Evolutionary conservation across 768 basidiomycete species (phyloP).

Genomic region (Amylocystis lapponica): DNA sequence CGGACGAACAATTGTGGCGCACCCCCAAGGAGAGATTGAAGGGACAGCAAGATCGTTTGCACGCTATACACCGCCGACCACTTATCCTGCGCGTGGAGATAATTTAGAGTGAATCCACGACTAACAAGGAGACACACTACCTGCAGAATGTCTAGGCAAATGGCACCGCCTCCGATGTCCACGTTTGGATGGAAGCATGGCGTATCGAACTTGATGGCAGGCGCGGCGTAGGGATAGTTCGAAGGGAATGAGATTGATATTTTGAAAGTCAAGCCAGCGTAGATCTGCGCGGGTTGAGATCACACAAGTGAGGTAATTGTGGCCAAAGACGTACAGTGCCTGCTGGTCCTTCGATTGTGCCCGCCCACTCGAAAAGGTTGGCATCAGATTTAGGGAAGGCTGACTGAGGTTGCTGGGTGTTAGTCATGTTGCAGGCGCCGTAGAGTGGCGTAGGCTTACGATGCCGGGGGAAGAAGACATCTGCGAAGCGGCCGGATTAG

Average conservation of each 20-base stretch:
- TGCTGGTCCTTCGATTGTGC: slow-evolving; percentile 77
- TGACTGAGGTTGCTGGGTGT: slow-evolving; percentile 42
- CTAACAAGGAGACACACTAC: slow-evolving; percentile 29
- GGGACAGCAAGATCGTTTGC: slow-evolving; percentile 80
- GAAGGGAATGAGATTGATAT: slow-evolving; percentile 81
- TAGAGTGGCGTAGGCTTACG: slow-evolving; percentile 38
- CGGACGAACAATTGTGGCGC: slow-evolving; percentile 15
- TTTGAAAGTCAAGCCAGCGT: slow-evolving; percentile 74
- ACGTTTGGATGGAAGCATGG: slow-evolving; percentile 93
- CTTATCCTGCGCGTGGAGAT: slow-evolving; percentile 53
- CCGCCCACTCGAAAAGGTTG: slow-evolving; percentile 87
- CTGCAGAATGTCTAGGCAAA: slow-evolving; percentile 87
- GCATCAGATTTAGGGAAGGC: slow-evolving; percentile 86
- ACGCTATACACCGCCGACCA: slow-evolving; percentile 94
- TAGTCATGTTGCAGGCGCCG: not conserved
- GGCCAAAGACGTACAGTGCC: slow-evolving; percentile 52
- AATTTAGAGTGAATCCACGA: not conserved
- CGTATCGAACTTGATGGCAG: slow-evolving; percentile 81
- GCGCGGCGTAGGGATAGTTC: slow-evolving; percentile 85
- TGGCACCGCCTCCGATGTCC: slow-evolving; percentile 68
- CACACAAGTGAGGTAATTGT: slow-evolving; percentile 2
- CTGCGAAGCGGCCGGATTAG: slow-evolving; percentile 20
- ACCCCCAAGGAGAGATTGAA: slow-evolving; percentile 89
- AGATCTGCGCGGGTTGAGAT: slow-evolving; percentile 45
- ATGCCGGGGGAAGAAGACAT: slow-evolving; percentile 89